Conservation (phyloP, 73 alveolate genomes). For the Stentor coeruleus region DNA sequence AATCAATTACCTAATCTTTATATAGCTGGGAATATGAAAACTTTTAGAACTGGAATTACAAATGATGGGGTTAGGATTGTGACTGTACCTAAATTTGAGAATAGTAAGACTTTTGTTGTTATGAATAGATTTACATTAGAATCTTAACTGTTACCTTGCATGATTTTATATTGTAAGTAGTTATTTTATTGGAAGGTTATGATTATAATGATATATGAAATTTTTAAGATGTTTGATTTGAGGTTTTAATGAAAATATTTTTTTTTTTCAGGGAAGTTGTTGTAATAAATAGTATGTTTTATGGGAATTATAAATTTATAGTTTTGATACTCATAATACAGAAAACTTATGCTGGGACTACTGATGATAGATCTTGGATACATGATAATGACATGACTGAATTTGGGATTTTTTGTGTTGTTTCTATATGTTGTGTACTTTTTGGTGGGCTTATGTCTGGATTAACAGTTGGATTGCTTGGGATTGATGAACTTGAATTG, state of each 20-base stretch:
- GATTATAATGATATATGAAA: no score
- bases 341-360: no score
- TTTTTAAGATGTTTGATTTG: no score
- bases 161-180: no score
- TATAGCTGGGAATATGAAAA: background rate
- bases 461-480: constrained; percentile 12
- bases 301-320: no score
- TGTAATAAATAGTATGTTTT: no score
- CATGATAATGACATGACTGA: background rate
- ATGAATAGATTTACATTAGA: constrained; percentile 16
- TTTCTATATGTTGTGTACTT: background rate
- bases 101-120: background rate
- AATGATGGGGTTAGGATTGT: constrained; percentile 1
- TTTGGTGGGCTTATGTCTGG: constrained; percentile 21
- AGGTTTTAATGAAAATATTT: no score
- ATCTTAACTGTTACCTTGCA: no score
- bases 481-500: constrained; percentile 12
- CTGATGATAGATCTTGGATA: background rate
- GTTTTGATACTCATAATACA: no score
- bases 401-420: background rate
- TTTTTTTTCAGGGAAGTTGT: no score
- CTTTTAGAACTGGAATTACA: background rate
- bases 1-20: background rate
- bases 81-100: background rate
- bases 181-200: no score